phyloP scores from a whole-genome alignment of 805 yeast species.

The Tetrapisispora taiwanensis region DNA sequence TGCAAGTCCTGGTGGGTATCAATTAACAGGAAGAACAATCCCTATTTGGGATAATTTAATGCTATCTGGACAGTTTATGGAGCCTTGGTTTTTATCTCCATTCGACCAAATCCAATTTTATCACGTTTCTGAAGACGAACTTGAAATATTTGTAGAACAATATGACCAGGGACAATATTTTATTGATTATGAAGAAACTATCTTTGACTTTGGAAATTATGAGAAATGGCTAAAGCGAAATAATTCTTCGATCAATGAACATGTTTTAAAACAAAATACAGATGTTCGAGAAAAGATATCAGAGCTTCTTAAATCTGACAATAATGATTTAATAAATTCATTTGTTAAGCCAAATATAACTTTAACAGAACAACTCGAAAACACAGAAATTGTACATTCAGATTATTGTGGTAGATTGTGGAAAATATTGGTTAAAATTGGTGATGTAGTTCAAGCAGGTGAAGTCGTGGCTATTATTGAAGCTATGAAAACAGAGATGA shows the following conservation, averaged over 20 bases:
- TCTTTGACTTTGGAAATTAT: slow-evolving; percentile 76
- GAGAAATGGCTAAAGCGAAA: slow-evolving; percentile 68
- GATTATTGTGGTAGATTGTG: slow-evolving; percentile 97
- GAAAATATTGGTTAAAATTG: slow-evolving; percentile 78
- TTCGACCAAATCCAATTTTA: slow-evolving; percentile 93
- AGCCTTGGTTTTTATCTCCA: slow-evolving; percentile 87
- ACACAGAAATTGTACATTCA: slow-evolving; percentile 86
- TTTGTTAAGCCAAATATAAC: too few relatives aligned
- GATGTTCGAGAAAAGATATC: slow-evolving; percentile 82
- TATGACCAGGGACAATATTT: slow-evolving; percentile 71
- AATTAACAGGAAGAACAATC: slow-evolving; percentile 88
- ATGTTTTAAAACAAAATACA: slow-evolving; percentile 59
- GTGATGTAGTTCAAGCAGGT: slow-evolving; percentile 62
- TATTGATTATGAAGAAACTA: slow-evolving; percentile 64
- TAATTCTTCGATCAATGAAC: slow-evolving; percentile 58
- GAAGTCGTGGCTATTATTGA: slow-evolving; percentile 84
- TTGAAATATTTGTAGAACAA: slow-evolving; percentile 61
- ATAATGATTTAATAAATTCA: slow-evolving; percentile 50
- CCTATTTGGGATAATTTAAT: slow-evolving; percentile 96
- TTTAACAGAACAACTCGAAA: slow-evolving; percentile 49
- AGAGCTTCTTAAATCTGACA: slow-evolving; percentile 67
- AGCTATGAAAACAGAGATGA: slow-evolving; percentile 98
- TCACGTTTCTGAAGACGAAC: slow-evolving; percentile 78
- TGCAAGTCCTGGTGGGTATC: slow-evolving; percentile 98
- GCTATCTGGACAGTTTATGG: slow-evolving; percentile 51